phyloP scores from a whole-genome alignment of 78 protist species.

The Monocercomonoides exilis region DNA sequence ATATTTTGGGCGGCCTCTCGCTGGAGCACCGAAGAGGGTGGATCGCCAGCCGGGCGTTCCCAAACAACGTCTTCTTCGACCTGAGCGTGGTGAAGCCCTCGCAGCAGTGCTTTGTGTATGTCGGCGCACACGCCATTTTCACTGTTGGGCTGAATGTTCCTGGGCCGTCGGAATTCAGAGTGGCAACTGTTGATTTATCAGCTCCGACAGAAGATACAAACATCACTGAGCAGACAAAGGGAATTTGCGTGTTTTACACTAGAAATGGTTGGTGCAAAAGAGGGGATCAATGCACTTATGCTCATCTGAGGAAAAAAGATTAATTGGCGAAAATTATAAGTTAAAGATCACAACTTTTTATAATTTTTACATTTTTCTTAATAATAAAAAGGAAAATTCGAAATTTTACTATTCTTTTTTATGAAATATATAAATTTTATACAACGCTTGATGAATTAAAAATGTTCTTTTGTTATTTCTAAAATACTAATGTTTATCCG shows the following conservation, averaged over 20 bases:
- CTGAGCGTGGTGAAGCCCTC: background rate
- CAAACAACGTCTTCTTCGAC: background rate
- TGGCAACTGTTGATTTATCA: background rate
- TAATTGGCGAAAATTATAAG: too few relatives aligned
- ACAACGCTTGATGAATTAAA: too few relatives aligned
- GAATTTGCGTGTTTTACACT: background rate
- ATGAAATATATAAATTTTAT: too few relatives aligned
- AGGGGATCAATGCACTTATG: background rate
- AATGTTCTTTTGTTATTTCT: too few relatives aligned
- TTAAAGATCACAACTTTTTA: too few relatives aligned
- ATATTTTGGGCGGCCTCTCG: background rate
- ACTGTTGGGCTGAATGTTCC: background rate
- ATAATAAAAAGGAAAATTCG: too few relatives aligned
- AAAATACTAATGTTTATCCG: too few relatives aligned
- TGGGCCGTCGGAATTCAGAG: background rate
- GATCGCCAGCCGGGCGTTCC: background rate
- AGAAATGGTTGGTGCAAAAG: background rate
- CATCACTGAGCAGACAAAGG: background rate
- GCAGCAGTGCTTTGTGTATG: background rate
- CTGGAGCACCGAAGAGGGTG: background rate
- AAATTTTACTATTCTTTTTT: too few relatives aligned
- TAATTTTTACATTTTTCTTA: too few relatives aligned
- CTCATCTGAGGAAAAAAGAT: too few relatives aligned
- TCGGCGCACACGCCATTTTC: background rate
- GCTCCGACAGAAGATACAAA: background rate